Evolutionary conservation across 441 rosid species (phyloP).

Genomic region (Francoa sonchifolia): DNA sequence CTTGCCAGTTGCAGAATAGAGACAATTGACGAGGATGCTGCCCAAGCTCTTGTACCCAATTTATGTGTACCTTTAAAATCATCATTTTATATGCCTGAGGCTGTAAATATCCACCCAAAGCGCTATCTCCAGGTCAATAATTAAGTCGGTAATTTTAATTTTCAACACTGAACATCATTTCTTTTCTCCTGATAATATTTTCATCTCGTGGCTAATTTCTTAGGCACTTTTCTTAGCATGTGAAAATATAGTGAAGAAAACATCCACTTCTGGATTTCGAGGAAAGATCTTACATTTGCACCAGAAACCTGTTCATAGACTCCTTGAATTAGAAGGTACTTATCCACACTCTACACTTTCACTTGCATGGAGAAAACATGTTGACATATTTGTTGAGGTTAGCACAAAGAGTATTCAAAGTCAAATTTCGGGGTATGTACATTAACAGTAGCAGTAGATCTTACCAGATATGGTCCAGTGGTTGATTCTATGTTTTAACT

Average conservation of each 20-base stretch:
- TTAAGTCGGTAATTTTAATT: not conserved
- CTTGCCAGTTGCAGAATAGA: constrained; percentile 66
- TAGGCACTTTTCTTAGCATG: constrained; percentile 86
- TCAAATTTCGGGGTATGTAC: too few species aligned
- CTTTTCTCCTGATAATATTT: not conserved
- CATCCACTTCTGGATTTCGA: constrained; percentile 25
- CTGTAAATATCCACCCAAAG: constrained; percentile 64
- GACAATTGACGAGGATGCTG: constrained; percentile 38
- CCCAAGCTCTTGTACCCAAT: constrained; percentile 51
- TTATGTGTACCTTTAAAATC: constrained; percentile 41
- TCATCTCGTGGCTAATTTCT: constrained; percentile 13
- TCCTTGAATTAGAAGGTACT: constrained; percentile 62
- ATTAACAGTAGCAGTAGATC: too few species aligned
- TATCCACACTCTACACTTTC: not conserved
- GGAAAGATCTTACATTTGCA: constrained; percentile 35
- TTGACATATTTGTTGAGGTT: not conserved
- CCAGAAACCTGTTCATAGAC: constrained; percentile 35
- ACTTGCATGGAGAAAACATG: not conserved
- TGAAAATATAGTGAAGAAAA: constrained; percentile 39
- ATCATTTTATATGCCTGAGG: constrained; percentile 77
- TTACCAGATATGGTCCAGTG: too few species aligned
- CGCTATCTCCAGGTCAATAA: constrained; percentile 79
- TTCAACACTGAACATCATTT: constrained; percentile 4
- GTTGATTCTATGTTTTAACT: too few species aligned
- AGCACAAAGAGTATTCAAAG: too few species aligned